Conservation (phyloP, 345 rosid genomes). For the Barbarea vulgaris region DNA sequence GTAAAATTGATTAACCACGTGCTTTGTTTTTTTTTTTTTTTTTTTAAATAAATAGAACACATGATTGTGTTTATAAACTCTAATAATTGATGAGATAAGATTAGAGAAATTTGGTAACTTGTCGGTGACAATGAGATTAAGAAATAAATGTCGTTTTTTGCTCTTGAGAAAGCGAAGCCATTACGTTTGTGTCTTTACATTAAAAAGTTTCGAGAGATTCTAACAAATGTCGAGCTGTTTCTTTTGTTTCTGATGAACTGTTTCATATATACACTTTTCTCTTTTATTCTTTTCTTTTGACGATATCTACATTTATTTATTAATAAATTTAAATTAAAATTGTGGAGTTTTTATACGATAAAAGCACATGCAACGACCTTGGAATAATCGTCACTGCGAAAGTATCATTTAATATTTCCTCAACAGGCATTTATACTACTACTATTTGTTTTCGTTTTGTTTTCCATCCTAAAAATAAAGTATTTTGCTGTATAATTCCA, state of each 20-base stretch:
- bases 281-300: background rate
- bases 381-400: conserved; percentile 38
- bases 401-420: conserved; percentile 30
- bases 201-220: conserved; percentile 17
- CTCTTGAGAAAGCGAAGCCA: conserved; percentile 18
- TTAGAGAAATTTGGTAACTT: conserved; percentile 23
- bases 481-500: background rate
- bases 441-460: background rate
- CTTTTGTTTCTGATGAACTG: conserved; percentile 30
- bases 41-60: conserved; percentile 12
- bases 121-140: conserved; percentile 33
- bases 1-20: background rate
- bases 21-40: background rate
- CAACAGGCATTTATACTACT: background rate
- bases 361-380: conserved; percentile 37
- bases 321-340: background rate
- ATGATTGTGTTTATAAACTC: conserved; percentile 11
- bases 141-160: conserved; percentile 30
- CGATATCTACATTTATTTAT: conserved; percentile 7
- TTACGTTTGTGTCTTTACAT: conserved; percentile 31
- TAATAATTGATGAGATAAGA: conserved; percentile 13
- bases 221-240: conserved; percentile 40
- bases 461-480: background rate
- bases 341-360: background rate
- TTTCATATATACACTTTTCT: conserved; percentile 19